Base-by-base conservation (phyloP, 495 filamentous ascomycete genomes). In the Hyaloscypha hepaticicola region DNA sequence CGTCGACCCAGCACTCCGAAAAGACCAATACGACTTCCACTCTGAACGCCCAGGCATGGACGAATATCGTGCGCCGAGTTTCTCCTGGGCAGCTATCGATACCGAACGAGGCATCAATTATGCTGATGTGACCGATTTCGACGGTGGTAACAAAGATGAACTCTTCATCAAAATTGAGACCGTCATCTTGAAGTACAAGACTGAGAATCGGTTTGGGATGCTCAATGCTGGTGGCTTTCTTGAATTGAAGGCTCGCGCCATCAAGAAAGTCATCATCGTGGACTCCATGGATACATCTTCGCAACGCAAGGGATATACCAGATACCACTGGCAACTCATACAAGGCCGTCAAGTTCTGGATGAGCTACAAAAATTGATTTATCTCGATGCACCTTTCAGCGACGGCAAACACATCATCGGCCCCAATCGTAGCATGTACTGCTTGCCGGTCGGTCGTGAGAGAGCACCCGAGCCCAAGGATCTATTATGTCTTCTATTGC, bases 181-280 rank as follows among this genome's bases (percentile, higher is more conserved):
- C 14, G 52, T 56, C 26, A 56, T 56, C 26, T 56, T 56, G 52
- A 56, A 56, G 52, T 56, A 56, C 19, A 56, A 56, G 52, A 56
- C 52, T 56, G 52, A 56, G 14, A 22, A 56, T 29, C 52, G 52
- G 26, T 56, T 56, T 56, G 52, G 52, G 26, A 56, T 56, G 52
- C 26, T 56, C 8, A 56, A 4, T 56, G 26, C 26, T 25, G 52
- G 52, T 26, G 52, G 52, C 52, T 56, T 56, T 56, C 52, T 56
- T 29, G 52, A 56, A 56, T 19, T 56, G 24, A 56, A 56, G 26
- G 52, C n/a, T n/a, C n/a, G 52, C 26, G 26, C 26, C 19, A 7
- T 56, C 52, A 56, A 56, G 52, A 56, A 29, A 29, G 26, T 56
- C 52, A 56, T 24, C 52, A 56, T 56, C 6, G 26, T 56, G 21